phyloP scores from a whole-genome alignment of 2,329 filamentous ascomycete species.

The Leptosphaerulina australis region DNA sequence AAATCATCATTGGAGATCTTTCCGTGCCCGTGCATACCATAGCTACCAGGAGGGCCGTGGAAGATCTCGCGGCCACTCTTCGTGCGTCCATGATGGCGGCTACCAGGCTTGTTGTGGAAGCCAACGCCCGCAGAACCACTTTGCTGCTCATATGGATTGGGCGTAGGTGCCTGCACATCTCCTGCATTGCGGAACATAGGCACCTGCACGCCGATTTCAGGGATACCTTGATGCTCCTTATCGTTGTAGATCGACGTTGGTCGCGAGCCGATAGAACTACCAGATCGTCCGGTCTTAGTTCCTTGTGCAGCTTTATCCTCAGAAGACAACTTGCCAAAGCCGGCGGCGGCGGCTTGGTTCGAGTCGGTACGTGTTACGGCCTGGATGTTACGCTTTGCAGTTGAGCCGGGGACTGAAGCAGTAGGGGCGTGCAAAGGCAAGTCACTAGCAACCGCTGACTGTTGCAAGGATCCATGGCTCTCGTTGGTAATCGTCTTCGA shows the following conservation, averaged over 20 bases:
- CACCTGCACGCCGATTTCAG: conserved; percentile 88
- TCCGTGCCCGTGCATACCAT: conserved; percentile 89
- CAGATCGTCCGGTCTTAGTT: conserved; percentile 37
- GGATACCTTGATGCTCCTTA: conserved; percentile 83
- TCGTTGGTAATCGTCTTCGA: conserved; percentile 42
- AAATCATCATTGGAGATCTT: conserved; percentile 77
- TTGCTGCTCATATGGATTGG: conserved; percentile 61
- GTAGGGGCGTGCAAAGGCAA: conserved; percentile 87
- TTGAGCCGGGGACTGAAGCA: conserved; percentile 80
- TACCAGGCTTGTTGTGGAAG: conserved; percentile 58
- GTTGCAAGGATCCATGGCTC: conserved; percentile 61
- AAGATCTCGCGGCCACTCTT: conserved; percentile 73
- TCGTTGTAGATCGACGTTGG: conserved; percentile 61
- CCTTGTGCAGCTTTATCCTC: conserved; percentile 37
- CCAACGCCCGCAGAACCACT: conserved; percentile 54
- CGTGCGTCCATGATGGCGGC: conserved; percentile 68
- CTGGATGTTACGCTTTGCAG: conserved; percentile 82
- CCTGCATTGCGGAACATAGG: conserved; percentile 93
- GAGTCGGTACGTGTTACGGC: conserved; percentile 90
- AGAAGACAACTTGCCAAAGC: conserved; percentile 68
- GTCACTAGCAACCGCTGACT: conserved; percentile 79
- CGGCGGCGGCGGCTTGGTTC: conserved; percentile 81
- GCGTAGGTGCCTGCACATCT: conserved; percentile 94
- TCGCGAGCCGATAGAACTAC: conserved; percentile 51
- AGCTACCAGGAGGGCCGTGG: conserved; percentile 81